Conservation (phyloP, 139 green algal species). For the Desmodesmus armatus region DNA sequence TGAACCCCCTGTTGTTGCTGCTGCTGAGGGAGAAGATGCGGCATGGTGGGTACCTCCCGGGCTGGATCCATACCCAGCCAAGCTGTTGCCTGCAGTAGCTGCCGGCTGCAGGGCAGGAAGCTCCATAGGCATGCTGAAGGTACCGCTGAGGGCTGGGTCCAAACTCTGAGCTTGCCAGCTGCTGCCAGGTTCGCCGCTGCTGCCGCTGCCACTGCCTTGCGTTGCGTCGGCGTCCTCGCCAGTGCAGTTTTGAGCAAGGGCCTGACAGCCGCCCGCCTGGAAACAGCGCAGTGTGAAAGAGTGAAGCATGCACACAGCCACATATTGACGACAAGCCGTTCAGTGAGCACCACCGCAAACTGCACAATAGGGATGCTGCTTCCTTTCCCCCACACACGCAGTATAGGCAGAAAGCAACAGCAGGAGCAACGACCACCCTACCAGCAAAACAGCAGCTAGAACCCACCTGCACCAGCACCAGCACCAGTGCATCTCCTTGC, state of each 20-base stretch:
- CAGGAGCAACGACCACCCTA: not conserved
- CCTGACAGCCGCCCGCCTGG: no score
- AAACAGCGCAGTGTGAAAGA: no score
- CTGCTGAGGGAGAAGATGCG: not conserved
- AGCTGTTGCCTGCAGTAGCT: not conserved
- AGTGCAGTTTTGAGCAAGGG: no score
- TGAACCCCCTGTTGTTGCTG: not conserved
- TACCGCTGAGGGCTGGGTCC: no score
- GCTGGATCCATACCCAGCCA: not conserved
- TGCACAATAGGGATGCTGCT: not conserved
- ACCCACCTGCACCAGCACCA: not conserved
- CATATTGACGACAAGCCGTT: no score
- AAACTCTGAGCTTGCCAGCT: no score
- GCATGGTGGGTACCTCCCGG: not conserved
- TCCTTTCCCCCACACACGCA: not conserved
- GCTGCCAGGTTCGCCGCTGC: no score
- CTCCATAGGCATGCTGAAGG: not conserved
- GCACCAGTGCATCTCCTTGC: not conserved
- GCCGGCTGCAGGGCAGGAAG: not conserved
- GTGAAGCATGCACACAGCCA: no score
- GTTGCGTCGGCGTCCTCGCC: no score
- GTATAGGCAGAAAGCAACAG: not conserved
- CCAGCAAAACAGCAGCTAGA: not conserved
- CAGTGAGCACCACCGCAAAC: not conserved
- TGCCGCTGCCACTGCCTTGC: no score